Evolutionary conservation across 2,329 filamentous ascomycete genomes (phyloP).

Genomic region (Venturia oleaginea): DNA sequence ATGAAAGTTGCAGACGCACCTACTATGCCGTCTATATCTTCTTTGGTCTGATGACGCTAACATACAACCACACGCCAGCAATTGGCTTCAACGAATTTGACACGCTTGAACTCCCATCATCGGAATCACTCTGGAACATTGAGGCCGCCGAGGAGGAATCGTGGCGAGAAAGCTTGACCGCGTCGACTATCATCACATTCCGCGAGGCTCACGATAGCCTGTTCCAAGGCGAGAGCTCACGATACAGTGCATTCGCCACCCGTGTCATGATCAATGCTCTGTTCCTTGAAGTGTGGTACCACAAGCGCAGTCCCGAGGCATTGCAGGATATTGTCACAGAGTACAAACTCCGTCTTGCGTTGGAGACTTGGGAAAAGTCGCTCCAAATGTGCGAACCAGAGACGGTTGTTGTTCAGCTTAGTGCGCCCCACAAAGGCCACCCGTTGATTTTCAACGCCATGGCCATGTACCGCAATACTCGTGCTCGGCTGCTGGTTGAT

Average conservation of each 20-base stretch:
- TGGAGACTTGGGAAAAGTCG: conserved; percentile 99
- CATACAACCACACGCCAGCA: conserved; percentile 95
- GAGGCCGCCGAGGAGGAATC: conserved; percentile 65
- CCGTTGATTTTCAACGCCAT: conserved; percentile 97
- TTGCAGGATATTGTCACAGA: conserved; percentile 95
- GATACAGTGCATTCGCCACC: conserved; percentile 93
- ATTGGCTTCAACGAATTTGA: conserved; percentile 99
- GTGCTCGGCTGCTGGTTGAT: conserved; percentile 86
- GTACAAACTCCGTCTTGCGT: conserved; percentile 89
- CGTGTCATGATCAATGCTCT: conserved; percentile 98
- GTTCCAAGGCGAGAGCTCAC: conserved; percentile 82
- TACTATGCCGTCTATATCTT: conserved; percentile 99
- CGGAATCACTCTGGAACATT: conserved; percentile 89
- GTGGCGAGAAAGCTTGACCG: conserved; percentile 73
- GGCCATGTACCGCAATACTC: conserved; percentile 92
- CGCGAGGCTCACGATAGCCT: conserved; percentile 90
- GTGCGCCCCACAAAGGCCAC: conserved; percentile 90
- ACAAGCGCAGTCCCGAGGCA: conserved; percentile 96
- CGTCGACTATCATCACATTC: conserved; percentile 71
- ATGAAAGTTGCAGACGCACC: conserved; percentile 90
- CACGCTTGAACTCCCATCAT: conserved; percentile 81
- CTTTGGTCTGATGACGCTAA: conserved; percentile 88
- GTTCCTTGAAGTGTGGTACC: conserved; percentile 97
- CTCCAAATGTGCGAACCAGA: conserved; percentile 90
- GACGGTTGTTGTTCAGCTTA: conserved; percentile 76